Evolutionary conservation across 441 rosid species (phyloP).

Genomic region (Lepidium campestre): DNA sequence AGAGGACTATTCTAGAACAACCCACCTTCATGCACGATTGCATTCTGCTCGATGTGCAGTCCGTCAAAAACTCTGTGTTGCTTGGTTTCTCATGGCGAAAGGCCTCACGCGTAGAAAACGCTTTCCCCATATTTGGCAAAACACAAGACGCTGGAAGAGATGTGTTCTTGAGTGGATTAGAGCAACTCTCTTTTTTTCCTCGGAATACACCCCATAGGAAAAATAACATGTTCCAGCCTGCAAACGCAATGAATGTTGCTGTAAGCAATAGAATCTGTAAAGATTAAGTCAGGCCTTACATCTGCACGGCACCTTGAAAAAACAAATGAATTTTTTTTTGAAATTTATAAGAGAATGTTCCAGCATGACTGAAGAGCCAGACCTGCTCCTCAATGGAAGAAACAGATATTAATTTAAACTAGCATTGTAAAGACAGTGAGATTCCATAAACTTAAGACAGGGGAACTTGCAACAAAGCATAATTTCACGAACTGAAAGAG

Average conservation of each 20-base stretch:
- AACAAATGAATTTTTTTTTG: not conserved
- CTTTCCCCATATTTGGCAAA: constrained; percentile 29
- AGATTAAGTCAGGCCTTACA: not conserved
- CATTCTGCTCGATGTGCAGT: constrained; percentile 9
- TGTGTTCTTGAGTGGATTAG: constrained; percentile 34
- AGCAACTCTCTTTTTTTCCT: constrained; percentile 46
- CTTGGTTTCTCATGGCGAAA: constrained; percentile 32
- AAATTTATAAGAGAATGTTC: not conserved
- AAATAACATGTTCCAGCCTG: constrained; percentile 94
- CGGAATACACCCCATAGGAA: constrained; percentile 96
- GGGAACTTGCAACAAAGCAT: not conserved
- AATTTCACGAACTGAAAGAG: not conserved
- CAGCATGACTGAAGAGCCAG: not conserved
- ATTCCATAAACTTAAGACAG: not conserved
- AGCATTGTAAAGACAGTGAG: not conserved
- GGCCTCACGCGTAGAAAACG: constrained; percentile 32
- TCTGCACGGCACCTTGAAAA: not conserved
- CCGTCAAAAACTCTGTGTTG: constrained; percentile 25
- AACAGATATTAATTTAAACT: not conserved
- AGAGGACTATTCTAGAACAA: constrained; percentile 6
- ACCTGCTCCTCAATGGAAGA: constrained; percentile 23
- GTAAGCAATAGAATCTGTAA: constrained; percentile 4
- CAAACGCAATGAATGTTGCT: constrained; percentile 19
- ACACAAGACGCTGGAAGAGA: constrained; percentile 33
- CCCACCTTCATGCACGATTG: constrained; percentile 27